Base-by-base conservation (phyloP, 768 basidiomycete species). In the Calocybe gangraenosa region DNA sequence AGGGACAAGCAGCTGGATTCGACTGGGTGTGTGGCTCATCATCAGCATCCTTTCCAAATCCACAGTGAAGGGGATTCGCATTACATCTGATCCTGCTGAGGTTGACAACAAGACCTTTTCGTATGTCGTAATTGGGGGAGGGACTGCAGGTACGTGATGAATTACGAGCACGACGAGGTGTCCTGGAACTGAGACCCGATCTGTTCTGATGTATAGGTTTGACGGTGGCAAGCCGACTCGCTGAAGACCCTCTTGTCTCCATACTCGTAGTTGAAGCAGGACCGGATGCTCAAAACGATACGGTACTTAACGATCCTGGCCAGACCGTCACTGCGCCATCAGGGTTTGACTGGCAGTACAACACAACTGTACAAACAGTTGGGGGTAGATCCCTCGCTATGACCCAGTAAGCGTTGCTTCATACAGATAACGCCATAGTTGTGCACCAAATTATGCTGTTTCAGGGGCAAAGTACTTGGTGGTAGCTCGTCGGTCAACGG, bases 401-500 rank as follows among this genome's bases (percentile, higher is more conserved):
- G 42, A 49, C 38, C 3, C 51, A 52, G 51, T 52, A 19, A 9
- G 44, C 40, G 4, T 38, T 11, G 6, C 4, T 7, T 9, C 23
- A 28, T 7, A 19, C 14, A 30, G 34, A 31, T 21, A 25, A 32
- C 13, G 14, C 10, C 23, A 42, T 1, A 8, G 15, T 11, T 18
- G 28, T 23, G 34, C 13, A 35, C 14, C 6, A 37, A 5, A 28
- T 17, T 11, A 0, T 22, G 7, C n/a, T 3, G 3, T 0, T 19
- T 8, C 28, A 55, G 54, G 38, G 54, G 54, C 5, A 55, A 55
- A 30, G 54, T 50, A 7, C 38, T 55, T 0, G 54, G 54, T 7
- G 54, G 54, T 17, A 55, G 54, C n/a, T 55, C 54, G n/a, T 47
- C 50, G 23, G 52, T 55, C 15, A 55, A 55, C 25, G 51, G 51